A percentile compares a stretch with the other conserved stretches of the same genome.
These are phyloP conservation scores for Alternaria solani DNA, from an alignment of 2,329 filamentous ascomycete genomes.

Conservation along the genomic window DNA sequence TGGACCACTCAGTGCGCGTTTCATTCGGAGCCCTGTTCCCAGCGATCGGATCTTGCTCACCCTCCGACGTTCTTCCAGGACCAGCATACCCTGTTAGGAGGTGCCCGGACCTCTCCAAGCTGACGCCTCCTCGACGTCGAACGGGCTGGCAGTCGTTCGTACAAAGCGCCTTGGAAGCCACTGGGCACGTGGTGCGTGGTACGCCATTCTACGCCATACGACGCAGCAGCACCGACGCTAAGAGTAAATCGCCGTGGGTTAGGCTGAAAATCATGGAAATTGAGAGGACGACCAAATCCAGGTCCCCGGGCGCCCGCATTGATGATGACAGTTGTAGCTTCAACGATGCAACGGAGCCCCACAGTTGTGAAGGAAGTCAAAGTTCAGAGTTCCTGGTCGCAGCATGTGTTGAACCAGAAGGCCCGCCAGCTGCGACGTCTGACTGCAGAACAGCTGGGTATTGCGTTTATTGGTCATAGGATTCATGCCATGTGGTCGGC, in stretches of 20 bases:
- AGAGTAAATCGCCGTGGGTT: conserved; percentile 3
- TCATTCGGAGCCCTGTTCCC: conserved; percentile 13
- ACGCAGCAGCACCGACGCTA: neutral
- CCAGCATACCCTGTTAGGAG: conserved; percentile 2
- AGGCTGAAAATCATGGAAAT: conserved; percentile 7
- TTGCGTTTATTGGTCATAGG: neutral
- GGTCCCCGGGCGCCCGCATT: neutral
- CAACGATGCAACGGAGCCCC: neutral
- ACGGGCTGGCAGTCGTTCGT: neutral
- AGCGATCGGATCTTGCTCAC: neutral
- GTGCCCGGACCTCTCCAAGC: neutral
- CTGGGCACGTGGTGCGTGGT: neutral
- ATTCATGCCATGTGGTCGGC: neutral
- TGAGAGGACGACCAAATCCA: neutral
- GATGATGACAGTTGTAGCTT: neutral
- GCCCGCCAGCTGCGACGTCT: neutral
- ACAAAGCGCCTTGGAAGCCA: neutral
- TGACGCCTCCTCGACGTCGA: neutral
- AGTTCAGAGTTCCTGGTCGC: neutral
- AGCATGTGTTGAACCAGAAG: neutral
- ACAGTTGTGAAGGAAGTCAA: neutral
- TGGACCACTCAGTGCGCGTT: conserved; percentile 4
- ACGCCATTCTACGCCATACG: neutral
- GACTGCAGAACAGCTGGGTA: neutral
- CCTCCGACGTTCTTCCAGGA: conserved; percentile 5